A percentile compares a stretch with the other conserved stretches of the same genome.
phyloP scores from a whole-genome alignment of 768 basidiomycete genomes.

The Tylopilus plumbeoviolaceoides region DNA sequence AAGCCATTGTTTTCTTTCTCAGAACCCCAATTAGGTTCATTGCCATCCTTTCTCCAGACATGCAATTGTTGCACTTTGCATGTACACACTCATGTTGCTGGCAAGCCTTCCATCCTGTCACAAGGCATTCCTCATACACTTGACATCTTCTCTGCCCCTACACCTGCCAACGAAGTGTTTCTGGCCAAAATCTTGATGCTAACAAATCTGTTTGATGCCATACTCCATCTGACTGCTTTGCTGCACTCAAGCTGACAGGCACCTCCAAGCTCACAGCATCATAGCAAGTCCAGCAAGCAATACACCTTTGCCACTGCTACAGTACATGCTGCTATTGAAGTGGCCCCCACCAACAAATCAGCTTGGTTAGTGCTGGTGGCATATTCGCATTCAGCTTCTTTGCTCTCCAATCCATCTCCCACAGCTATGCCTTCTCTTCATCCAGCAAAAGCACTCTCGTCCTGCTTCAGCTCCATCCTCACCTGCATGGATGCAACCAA shows the following conservation, averaged over 20 bases:
- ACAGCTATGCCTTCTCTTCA: too few relatives aligned
- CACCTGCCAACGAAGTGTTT: conserved; percentile 38
- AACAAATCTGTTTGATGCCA: conserved; percentile 45
- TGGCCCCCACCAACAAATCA: conserved; percentile 34
- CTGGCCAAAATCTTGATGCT: conserved; percentile 42
- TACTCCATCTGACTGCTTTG: conserved; percentile 45
- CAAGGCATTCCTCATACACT: conserved; percentile 33
- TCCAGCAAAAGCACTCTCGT: conserved; percentile 56
- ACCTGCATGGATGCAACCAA: conserved; percentile 60
- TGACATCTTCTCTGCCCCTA: conserved; percentile 39
- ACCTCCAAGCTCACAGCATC: conserved; percentile 45
- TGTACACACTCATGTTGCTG: conserved; percentile 52
- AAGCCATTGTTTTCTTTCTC: conserved; percentile 44
- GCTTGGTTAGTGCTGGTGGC: conserved; percentile 53
- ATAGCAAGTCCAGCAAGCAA: conserved; percentile 52
- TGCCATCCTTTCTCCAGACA: conserved; percentile 52
- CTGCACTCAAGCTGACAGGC: conserved; percentile 55
- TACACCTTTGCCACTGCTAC: conserved; percentile 45
- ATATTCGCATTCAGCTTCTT: conserved; percentile 35
- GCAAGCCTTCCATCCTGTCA: conserved; percentile 31
- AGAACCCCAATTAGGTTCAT: conserved; percentile 29
- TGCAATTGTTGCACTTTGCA: conserved; percentile 56
- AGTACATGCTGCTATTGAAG: conserved; percentile 47
- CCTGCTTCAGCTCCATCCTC: conserved; percentile 55
- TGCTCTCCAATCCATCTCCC: conserved; percentile 36